Percentiles rank a stretch among this genome's conserved stretches.
Evolutionary conservation across 306 rosid species (phyloP).

Genomic region (Acacia confusa): DNA sequence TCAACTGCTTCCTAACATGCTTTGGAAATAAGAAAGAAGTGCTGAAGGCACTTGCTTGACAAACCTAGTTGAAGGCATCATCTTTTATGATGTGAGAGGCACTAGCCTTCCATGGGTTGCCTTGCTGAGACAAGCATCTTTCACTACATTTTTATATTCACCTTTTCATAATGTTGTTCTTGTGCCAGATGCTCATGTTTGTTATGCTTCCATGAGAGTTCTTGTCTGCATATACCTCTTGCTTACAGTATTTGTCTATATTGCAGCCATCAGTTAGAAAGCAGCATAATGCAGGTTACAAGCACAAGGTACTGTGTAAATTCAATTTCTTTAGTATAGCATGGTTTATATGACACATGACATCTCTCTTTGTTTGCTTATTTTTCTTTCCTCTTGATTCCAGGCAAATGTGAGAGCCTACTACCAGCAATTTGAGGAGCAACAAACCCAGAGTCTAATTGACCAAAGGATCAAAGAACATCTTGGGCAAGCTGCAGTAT

Average conservation of each 20-base stretch:
- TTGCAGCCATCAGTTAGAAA: constrained; percentile 96
- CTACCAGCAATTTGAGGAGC: constrained; percentile 96
- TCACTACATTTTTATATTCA: neutral
- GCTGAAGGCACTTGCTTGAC: neutral
- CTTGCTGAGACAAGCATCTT: neutral
- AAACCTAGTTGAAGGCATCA: neutral
- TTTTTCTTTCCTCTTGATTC: constrained; percentile 15
- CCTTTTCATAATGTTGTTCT: neutral
- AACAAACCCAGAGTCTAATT: constrained; percentile 90
- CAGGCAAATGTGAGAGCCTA: constrained; percentile 88
- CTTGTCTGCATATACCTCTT: neutral
- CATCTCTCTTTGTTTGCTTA: neutral
- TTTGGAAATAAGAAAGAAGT: neutral
- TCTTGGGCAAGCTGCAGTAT: constrained; percentile 92
- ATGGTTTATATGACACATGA: neutral
- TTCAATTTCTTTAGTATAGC: neutral
- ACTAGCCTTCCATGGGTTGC: neutral
- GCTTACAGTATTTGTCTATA: constrained; percentile 13
- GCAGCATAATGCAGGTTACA: constrained; percentile 98
- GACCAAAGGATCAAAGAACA: constrained; percentile 97
- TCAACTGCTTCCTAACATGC: neutral
- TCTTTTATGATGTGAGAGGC: neutral
- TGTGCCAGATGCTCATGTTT: constrained; percentile 28
- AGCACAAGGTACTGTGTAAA: constrained; percentile 69
- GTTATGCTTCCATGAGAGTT: constrained; percentile 33